Evolutionary conservation across 352 stramenopile species (phyloP).

Genomic region (Pythium brassicae): DNA sequence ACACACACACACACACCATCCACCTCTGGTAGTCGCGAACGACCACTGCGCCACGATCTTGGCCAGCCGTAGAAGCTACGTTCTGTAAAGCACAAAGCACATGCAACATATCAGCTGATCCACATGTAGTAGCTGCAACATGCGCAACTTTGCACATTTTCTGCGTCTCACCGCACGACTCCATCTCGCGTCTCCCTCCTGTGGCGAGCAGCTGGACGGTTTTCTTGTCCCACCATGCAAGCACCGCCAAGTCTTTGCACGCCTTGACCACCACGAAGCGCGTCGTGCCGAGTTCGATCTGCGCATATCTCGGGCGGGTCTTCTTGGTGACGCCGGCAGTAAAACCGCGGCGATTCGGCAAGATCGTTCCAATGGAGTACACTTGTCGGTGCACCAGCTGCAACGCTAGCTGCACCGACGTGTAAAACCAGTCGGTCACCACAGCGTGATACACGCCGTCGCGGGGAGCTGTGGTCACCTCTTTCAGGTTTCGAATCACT

Average conservation of each 20-base stretch:
- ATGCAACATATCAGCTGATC: not conserved
- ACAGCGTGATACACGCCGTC: not conserved
- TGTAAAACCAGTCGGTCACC: not conserved
- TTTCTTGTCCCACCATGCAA: not conserved
- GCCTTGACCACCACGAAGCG: not conserved
- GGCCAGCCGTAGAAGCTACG: not conserved
- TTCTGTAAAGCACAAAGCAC: not conserved
- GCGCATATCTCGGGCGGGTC: no score
- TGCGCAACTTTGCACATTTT: not conserved
- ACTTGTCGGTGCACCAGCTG: conserved; percentile 1
- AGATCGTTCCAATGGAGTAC: not conserved
- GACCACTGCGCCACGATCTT: not conserved
- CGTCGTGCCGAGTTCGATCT: not conserved
- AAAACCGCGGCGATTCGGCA: not conserved
- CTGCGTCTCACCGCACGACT: not conserved
- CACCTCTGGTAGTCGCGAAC: not conserved
- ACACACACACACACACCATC: conserved; percentile 1
- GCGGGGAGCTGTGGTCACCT: not conserved
- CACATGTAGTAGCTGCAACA: not conserved
- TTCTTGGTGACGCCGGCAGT: not conserved
- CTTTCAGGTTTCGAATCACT: not conserved
- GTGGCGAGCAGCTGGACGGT: not conserved
- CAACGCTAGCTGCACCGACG: not conserved
- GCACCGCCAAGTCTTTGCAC: not conserved
- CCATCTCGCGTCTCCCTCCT: not conserved